phyloP scores from a whole-genome alignment of 78 protist species.

The Capsaspora owczarzaki region DNA sequence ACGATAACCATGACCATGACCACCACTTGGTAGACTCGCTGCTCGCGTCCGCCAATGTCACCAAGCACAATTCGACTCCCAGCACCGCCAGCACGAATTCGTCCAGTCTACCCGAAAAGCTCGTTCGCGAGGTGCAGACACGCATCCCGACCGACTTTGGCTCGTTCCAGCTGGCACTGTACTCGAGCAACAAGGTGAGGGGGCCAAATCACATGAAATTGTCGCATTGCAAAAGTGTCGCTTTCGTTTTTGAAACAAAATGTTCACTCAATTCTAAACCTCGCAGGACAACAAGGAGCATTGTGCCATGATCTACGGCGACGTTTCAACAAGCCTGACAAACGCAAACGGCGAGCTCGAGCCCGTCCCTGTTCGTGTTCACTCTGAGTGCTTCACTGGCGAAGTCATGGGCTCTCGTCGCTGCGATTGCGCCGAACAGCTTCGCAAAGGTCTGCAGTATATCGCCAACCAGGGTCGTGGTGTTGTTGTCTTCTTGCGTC shows the following conservation, averaged over 20 bases:
- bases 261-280: neutral
- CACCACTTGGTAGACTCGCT: no score
- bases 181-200: slow-evolving; percentile 10
- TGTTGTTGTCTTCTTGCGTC: slow-evolving; percentile 13
- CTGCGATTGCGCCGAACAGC: slow-evolving; percentile 50
- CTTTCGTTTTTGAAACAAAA: neutral
- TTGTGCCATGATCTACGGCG: slow-evolving; percentile 18
- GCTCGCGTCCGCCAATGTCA: no score
- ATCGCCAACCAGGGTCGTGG: slow-evolving; percentile 21
- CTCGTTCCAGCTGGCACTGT: slow-evolving; percentile 3
- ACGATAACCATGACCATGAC: no score
- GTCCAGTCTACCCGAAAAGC: no score
- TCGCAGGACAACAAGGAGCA: slow-evolving; percentile 30
- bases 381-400: slow-evolving; percentile 52
- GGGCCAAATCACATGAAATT: neutral
- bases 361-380: slow-evolving; percentile 36
- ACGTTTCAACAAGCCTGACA: neutral
- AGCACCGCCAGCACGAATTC: no score
- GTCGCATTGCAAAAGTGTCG: neutral
- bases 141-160: slow-evolving; percentile 1
- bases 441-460: slow-evolving; percentile 1
- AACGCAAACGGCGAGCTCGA: no score
- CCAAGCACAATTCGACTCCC: no score
- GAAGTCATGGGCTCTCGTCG: slow-evolving; percentile 32
- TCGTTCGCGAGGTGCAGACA: no score